phyloP scores from a whole-genome alignment of 2,329 filamentous ascomycete species.

The Saccharata proteae region DNA sequence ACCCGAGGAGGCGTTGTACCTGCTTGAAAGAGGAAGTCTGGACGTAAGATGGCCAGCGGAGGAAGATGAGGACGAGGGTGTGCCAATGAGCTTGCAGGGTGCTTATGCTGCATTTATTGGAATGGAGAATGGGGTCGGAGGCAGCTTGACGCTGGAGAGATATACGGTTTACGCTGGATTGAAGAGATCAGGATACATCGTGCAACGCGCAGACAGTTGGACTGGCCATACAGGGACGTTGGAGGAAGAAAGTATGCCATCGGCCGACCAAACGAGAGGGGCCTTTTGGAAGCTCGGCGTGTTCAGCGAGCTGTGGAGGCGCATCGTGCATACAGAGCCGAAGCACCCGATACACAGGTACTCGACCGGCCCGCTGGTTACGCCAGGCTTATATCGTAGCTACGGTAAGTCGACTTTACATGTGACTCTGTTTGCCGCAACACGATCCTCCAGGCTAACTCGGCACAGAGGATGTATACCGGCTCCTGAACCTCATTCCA shows the following conservation, averaged over 20 bases:
- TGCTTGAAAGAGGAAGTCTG: conserved; percentile 76
- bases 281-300: neutral
- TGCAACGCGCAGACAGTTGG: conserved; percentile 55
- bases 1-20: conserved; percentile 81
- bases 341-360: too few relatives aligned
- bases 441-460: neutral
- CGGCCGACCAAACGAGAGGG: neutral
- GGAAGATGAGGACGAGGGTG: conserved; percentile 31
- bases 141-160: conserved; percentile 55
- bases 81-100: conserved; percentile 85
- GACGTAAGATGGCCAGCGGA: conserved; percentile 70
- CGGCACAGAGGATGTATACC: conserved; percentile 50
- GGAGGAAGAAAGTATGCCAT: too few relatives aligned
- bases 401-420: conserved; percentile 42
- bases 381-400: conserved; percentile 41
- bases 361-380: conserved; percentile 35
- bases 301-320: conserved; percentile 3
- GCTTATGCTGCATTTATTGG: conserved; percentile 80
- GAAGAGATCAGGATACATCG: conserved; percentile 69
- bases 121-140: conserved; percentile 40
- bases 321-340: neutral
- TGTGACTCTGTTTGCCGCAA: too few relatives aligned
- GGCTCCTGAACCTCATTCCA: conserved; percentile 60
- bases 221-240: conserved; percentile 16
- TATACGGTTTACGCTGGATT: conserved; percentile 83